These are phyloP conservation scores for Arabidopsis thaliana DNA, from an alignment of 345 rosid genomes.

Conservation along the genomic window TAIR10.1 NC_003070.9:2114001-2114500, in stretches of 20 bases:
- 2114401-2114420: conserved; percentile 27
- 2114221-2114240: conserved; percentile 36
- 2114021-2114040: conserved; percentile 85
- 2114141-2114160: conserved; percentile 32
- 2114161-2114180: conserved; percentile 43
- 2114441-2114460: conserved; percentile 33
- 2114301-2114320: conserved; percentile 61
- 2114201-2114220: conserved; percentile 36
- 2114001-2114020: conserved; percentile 97
- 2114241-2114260: conserved; percentile 23
- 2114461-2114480: conserved; percentile 40
- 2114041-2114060: conserved; percentile 38
- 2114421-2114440: conserved; percentile 37
- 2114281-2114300: conserved; percentile 29
- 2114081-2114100: conserved; percentile 42
- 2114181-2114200: conserved; percentile 34
- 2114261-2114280: conserved; percentile 4
- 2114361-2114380: conserved; percentile 38
- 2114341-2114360: not conserved
- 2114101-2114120: conserved; percentile 5
- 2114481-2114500: conserved; percentile 42
- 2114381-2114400: conserved; percentile 5
- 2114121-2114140: not conserved
- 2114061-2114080: conserved; percentile 62
- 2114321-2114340: conserved; percentile 39